Conservation (phyloP, 2,329 filamentous ascomycete species). For the Pseudopyricularia javanii region DNA sequence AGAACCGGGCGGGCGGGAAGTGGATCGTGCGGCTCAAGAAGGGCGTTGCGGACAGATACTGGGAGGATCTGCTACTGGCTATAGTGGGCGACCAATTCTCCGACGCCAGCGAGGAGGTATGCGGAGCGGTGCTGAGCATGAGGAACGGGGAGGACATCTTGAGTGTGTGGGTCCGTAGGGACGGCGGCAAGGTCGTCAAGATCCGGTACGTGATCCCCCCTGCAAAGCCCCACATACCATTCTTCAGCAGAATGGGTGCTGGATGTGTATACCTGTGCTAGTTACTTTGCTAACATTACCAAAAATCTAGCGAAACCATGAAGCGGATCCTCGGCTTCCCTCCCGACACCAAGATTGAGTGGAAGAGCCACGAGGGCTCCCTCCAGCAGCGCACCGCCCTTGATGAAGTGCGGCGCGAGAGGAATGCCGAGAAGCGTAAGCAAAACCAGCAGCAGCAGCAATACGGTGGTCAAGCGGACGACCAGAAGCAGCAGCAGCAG, state of each 20-base stretch:
- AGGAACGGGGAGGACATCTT: constrained; percentile 93
- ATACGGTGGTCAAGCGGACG: constrained; percentile 14
- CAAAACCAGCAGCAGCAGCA: constrained; percentile 17
- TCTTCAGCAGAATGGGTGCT: no score
- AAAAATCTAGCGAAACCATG: constrained; percentile 67
- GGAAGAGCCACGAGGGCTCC: constrained; percentile 92
- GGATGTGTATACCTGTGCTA: no score
- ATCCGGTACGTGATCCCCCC: constrained; percentile 56
- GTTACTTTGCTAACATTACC: background rate
- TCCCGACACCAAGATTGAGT: constrained; percentile 78
- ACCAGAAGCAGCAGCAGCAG: constrained; percentile 10
- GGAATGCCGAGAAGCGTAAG: constrained; percentile 32
- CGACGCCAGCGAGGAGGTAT: constrained; percentile 88
- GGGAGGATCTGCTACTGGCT: constrained; percentile 85
- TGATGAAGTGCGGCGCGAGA: constrained; percentile 84
- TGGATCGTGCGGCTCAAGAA: constrained; percentile 97
- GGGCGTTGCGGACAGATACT: constrained; percentile 90
- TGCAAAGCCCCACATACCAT: background rate
- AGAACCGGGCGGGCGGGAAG: constrained; percentile 92
- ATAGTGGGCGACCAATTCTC: constrained; percentile 90
- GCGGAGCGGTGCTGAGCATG: constrained; percentile 86
- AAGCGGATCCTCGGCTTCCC: constrained; percentile 82
- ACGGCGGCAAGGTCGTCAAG: constrained; percentile 87
- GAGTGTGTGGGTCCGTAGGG: constrained; percentile 93
- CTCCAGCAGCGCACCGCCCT: constrained; percentile 86